Evolutionary conservation across 2,329 filamentous ascomycete genomes (phyloP).

Genomic region (Zymoseptoria ardabiliae): DNA sequence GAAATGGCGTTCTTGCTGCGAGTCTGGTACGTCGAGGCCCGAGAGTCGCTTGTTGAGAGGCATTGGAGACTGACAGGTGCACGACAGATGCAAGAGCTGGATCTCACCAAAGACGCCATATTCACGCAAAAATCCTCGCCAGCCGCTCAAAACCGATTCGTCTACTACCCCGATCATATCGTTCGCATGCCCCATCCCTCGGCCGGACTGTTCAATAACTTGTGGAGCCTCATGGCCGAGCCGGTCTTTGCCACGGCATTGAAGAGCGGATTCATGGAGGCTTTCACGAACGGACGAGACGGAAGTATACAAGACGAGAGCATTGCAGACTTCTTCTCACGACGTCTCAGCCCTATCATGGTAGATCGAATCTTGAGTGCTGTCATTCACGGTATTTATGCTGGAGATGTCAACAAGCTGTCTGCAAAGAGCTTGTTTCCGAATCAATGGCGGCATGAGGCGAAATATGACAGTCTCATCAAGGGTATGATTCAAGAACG

Average conservation of each 20-base stretch:
- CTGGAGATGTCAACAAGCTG: constrained; percentile 75
- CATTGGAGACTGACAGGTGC: constrained; percentile 6
- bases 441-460: constrained; percentile 43
- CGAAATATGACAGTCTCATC: constrained; percentile 34
- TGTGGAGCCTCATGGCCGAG: constrained; percentile 36
- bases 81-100: constrained; percentile 50
- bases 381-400: constrained; percentile 79
- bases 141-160: constrained; percentile 59
- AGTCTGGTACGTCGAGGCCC: constrained; percentile 54
- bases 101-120: constrained; percentile 50
- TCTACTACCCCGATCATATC: constrained; percentile 83
- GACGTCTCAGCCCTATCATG: constrained; percentile 48
- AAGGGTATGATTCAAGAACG: constrained; percentile 24
- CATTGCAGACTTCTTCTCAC: constrained; percentile 57
- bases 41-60: not conserved
- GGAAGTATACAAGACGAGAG: constrained; percentile 56
- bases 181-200: constrained; percentile 52
- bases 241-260: constrained; percentile 49
- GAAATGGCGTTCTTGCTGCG: constrained; percentile 58
- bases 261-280: constrained; percentile 31
- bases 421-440: constrained; percentile 62
- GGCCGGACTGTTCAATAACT: constrained; percentile 26
- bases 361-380: constrained; percentile 71
- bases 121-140: constrained; percentile 45
- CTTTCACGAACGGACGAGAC: constrained; percentile 21